These are phyloP conservation scores for Endocalyx cinctus DNA, from an alignment of 2,329 filamentous ascomycete species.

Conservation along the genomic window DNA sequence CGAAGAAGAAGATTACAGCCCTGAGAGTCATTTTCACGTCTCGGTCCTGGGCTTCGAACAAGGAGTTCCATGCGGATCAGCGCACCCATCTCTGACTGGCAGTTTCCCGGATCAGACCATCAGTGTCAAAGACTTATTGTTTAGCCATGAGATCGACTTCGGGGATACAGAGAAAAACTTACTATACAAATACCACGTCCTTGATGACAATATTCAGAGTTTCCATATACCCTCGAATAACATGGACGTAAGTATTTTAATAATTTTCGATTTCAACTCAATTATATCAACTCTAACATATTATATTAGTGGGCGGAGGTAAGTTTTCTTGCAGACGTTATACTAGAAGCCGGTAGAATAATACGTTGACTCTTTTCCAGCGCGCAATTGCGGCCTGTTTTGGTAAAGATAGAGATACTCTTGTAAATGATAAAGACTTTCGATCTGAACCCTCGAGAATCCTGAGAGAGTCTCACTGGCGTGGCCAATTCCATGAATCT, in stretches of 20 bases:
- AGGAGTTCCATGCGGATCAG: background rate
- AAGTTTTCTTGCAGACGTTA: too few relatives aligned
- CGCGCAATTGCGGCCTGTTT: background rate
- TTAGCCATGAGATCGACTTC: background rate
- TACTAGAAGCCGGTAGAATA: too few relatives aligned
- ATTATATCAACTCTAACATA: background rate
- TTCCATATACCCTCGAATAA: background rate
- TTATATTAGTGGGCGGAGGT: background rate
- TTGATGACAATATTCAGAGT: background rate
- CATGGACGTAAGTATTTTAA: background rate
- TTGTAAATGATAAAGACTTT: background rate
- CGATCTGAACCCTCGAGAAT: background rate
- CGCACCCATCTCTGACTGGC: background rate
- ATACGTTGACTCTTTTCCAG: background rate
- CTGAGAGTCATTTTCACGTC: background rate
- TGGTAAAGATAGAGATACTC: background rate
- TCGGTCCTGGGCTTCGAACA: background rate
- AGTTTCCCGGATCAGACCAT: background rate
- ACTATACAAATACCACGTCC: background rate
- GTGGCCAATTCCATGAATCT: constrained; percentile 5
- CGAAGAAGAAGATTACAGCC: background rate
- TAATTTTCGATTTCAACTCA: background rate
- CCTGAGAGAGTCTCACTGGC: constrained; percentile 7
- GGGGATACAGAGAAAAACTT: background rate
- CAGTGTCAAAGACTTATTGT: background rate